Evolutionary conservation across 805 yeast species (phyloP).

Genomic region (Blastobotrys muscicola): DNA sequence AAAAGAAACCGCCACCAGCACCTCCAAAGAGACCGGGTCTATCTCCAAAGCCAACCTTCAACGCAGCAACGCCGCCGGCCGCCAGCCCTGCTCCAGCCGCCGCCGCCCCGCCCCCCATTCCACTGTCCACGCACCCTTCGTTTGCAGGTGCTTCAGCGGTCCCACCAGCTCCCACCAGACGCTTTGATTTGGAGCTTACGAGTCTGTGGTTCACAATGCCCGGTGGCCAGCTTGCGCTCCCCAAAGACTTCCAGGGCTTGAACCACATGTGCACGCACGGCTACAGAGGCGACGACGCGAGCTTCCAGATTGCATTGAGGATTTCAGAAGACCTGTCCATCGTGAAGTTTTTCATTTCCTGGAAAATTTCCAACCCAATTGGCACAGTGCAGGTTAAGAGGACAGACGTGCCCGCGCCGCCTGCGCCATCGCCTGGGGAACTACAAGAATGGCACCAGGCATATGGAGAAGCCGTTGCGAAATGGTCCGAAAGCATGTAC

Average conservation of each 20-base stretch:
- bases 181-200: slow-evolving; percentile 16
- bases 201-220: slow-evolving; percentile 20
- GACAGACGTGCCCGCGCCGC: slow-evolving; percentile 35
- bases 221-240: slow-evolving; percentile 15
- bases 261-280: slow-evolving; percentile 16
- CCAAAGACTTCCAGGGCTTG: slow-evolving; percentile 20
- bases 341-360: slow-evolving; percentile 22
- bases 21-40: slow-evolving; percentile 5
- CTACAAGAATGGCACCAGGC: slow-evolving; percentile 18
- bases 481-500: slow-evolving; percentile 26
- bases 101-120: slow-evolving; percentile 2
- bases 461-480: slow-evolving; percentile 27
- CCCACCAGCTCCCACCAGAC: slow-evolving; percentile 1
- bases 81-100: slow-evolving; percentile 1
- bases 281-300: slow-evolving; percentile 12
- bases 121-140: too few relatives aligned
- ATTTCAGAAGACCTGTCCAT: slow-evolving; percentile 25
- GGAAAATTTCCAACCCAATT: slow-evolving; percentile 26
- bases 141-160: neutral
- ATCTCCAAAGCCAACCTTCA: too few relatives aligned
- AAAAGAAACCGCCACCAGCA: slow-evolving; percentile 10
- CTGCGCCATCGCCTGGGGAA: slow-evolving; percentile 21
- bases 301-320: slow-evolving; percentile 21
- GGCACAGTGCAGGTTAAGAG: slow-evolving; percentile 30
- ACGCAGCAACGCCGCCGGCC: neutral